Base-by-base conservation (phyloP, 2,329 filamentous ascomycete genomes). In the Microdochium nivale region DNA sequence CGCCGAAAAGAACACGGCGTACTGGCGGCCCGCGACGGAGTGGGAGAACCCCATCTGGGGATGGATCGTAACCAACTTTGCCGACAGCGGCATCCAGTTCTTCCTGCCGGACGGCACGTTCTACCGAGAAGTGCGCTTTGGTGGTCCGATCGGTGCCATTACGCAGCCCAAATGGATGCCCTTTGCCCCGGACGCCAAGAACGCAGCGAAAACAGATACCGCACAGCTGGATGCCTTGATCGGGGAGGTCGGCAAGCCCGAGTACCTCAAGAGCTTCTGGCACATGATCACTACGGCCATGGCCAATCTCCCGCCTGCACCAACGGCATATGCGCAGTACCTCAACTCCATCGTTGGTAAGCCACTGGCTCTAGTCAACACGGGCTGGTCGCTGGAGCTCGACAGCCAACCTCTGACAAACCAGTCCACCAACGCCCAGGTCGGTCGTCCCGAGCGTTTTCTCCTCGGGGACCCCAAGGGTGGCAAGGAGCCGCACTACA, bases 11-110 rank as follows among this genome's bases (percentile, higher is more conserved):
- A n/a, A 25, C 23, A 25, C 30, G 25, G 44, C 53, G 10, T 43
- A 37, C 19, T 62, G 60, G 60, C 57, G 53, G 2, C 55, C 59
- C 1, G 44, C 50, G 30, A 54, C 55, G 0, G 67, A 72, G 25
- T 72, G 65, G 65, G 70, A 73, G 24, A 63, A 62, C 7, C 70
- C 70, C 1, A 67, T 73, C 23, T 73, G 66, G 65, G 69, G 69
- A 25, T 73, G 70, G 70, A 43, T 74, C 3, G 57, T 74, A 2
- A 55, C 64, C 35, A 75, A 76, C 59, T 74, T 68, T 48, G 62
- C 61, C 30, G 63, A 75, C 55, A 57, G 60, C 4, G 70, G 65
- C 1, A 55, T 75, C 2, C 72, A 75, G 58, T n/a, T 76, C 2
- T 75, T 74, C 57, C 52, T 65, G 0, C 53, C 55, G 0, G 67